Evolutionary conservation across 495 filamentous ascomycete species (phyloP).

Genomic region (Hypoxylon fuscum): DNA sequence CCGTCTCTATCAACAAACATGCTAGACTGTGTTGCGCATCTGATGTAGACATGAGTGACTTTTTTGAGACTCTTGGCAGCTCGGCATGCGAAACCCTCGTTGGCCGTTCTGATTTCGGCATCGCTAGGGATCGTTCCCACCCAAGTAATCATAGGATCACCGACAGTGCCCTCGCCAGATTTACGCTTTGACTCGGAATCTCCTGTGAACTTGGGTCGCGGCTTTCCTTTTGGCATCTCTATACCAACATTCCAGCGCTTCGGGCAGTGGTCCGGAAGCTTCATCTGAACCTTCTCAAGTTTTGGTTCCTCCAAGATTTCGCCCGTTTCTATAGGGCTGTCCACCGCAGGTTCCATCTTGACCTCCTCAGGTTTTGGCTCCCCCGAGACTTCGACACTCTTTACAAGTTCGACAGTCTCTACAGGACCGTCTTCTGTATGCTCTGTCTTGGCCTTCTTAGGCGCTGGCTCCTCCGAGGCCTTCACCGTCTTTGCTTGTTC

Average conservation of each 20-base stretch:
- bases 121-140: slow-evolving; percentile 15
- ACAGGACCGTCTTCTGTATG: no score
- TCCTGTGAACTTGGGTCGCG: slow-evolving; percentile 13
- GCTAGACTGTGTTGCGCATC: slow-evolving; percentile 9
- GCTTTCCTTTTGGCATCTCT: slow-evolving; percentile 26
- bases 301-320: no score
- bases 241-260: slow-evolving; percentile 20
- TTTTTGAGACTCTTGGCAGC: slow-evolving; percentile 1
- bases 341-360: no score
- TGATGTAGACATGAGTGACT: slow-evolving; percentile 35
- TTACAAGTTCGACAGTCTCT: neutral
- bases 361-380: no score
- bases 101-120: slow-evolving; percentile 1
- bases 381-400: no score
- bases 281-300: no score
- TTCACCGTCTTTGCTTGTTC: neutral
- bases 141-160: slow-evolving; percentile 29
- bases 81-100: slow-evolving; percentile 18
- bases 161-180: slow-evolving; percentile 17
- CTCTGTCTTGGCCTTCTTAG: slow-evolving; percentile 13
- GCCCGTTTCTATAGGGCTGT: neutral
- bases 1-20: slow-evolving; percentile 31
- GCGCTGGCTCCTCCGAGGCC: neutral
- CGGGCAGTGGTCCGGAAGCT: neutral
- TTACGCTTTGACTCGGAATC: slow-evolving; percentile 1